phyloP scores from a whole-genome alignment of 495 filamentous ascomycete species.

The Staphylotrichum tortipilum region DNA sequence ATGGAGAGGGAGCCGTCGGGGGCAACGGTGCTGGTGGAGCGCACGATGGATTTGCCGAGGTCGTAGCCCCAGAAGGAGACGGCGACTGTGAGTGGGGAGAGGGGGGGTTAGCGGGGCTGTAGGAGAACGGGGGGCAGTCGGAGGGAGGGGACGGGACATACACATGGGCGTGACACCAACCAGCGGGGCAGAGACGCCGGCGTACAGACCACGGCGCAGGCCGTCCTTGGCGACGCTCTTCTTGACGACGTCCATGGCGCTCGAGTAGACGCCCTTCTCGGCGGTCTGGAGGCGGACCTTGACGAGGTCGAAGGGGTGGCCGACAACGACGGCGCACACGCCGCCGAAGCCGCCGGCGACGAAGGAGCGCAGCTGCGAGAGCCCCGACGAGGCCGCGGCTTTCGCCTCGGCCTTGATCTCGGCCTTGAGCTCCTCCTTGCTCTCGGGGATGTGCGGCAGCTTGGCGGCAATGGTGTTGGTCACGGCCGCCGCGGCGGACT shows the following conservation, averaged over 20 bases:
- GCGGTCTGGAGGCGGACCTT: constrained; percentile 96
- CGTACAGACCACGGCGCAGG: constrained; percentile 75
- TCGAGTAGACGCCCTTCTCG: constrained; percentile 82
- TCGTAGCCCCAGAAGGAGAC: constrained; percentile 99
- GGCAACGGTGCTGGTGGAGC: constrained; percentile 53
- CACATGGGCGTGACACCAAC: constrained; percentile 98
- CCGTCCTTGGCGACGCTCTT: constrained; percentile 86
- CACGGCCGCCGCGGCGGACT: neutral
- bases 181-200: constrained; percentile 90
- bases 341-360: constrained; percentile 88
- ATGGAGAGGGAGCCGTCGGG: constrained; percentile 63
- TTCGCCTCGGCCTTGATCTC: constrained; percentile 41
- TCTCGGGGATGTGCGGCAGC: constrained; percentile 45
- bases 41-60: constrained; percentile 80
- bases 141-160: constrained; percentile 31
- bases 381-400: constrained; percentile 38
- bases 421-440: constrained; percentile 43
- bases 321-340: constrained; percentile 84
- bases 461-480: constrained; percentile 28
- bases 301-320: constrained; percentile 94
- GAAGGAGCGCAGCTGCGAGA: constrained; percentile 60
- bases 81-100: constrained; percentile 57
- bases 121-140: neutral
- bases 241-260: constrained; percentile 84
- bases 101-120: neutral